These are phyloP conservation scores for Penicillium freii DNA, from an alignment of 2,329 filamentous ascomycete genomes.

Conservation along the genomic window DNA sequence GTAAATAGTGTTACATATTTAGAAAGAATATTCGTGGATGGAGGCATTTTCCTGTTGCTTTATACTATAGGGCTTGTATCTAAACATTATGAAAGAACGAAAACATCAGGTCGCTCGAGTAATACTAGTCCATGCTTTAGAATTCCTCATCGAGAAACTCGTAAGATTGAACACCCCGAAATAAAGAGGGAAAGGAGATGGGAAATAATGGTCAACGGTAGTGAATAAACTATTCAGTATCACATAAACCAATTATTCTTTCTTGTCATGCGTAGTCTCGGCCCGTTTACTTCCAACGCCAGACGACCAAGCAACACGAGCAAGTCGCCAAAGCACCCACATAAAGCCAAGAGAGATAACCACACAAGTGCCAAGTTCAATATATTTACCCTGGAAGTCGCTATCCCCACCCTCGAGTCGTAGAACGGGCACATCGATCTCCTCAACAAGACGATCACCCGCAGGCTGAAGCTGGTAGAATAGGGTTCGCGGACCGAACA, in stretches of 20 bases:
- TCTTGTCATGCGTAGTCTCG: conserved; percentile 24
- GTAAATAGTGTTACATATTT: too few relatives aligned
- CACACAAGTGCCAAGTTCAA: conserved; percentile 56
- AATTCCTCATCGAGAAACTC: neutral
- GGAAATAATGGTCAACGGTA: neutral
- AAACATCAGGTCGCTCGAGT: too few relatives aligned
- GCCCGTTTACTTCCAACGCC: conserved; percentile 9
- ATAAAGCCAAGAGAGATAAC: conserved; percentile 63
- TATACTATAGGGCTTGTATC: too few relatives aligned
- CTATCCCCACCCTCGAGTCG: conserved; percentile 53
- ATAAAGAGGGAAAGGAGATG: neutral
- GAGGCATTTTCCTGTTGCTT: too few relatives aligned
- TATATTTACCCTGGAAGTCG: conserved; percentile 34
- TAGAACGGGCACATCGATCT: conserved; percentile 64
- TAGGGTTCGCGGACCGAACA: conserved; percentile 73
- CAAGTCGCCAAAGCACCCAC: conserved; percentile 67
- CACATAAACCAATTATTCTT: conserved; percentile 19
- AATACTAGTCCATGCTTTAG: neutral
- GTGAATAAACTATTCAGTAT: neutral
- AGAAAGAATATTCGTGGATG: too few relatives aligned
- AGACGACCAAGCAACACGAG: conserved; percentile 27
- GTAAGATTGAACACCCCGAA: neutral
- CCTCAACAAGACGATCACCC: conserved; percentile 51
- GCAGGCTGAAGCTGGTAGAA: conserved; percentile 74
- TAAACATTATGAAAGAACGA: too few relatives aligned